Evolutionary conservation across 306 rosid genomes (phyloP).

Genomic region (Medicago truncatula): DNA sequence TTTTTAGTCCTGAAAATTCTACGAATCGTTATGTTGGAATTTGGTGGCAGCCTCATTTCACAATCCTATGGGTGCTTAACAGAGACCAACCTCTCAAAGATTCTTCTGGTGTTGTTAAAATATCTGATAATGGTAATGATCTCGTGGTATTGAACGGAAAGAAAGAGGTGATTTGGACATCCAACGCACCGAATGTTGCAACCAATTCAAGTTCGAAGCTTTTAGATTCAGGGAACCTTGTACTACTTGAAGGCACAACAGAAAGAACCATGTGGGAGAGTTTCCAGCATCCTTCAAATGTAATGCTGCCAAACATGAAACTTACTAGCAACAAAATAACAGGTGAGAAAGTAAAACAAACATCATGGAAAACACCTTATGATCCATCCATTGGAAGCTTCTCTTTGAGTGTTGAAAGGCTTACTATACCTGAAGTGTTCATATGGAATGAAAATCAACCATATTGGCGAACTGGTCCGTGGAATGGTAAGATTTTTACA

Average conservation of each 20-base stretch:
- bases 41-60: constrained; percentile 41
- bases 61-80: constrained; percentile 54
- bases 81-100: constrained; percentile 46
- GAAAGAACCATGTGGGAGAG: constrained; percentile 46
- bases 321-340: constrained; percentile 11
- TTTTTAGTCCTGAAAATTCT: constrained; percentile 31
- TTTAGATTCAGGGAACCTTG: constrained; percentile 47
- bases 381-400: constrained; percentile 45
- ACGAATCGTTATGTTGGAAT: constrained; percentile 44
- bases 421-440: constrained; percentile 18
- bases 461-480: constrained; percentile 47
- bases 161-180: constrained; percentile 38
- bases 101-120: constrained; percentile 38
- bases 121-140: constrained; percentile 14
- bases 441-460: constrained; percentile 38
- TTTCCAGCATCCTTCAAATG: constrained; percentile 47
- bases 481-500: constrained; percentile 38
- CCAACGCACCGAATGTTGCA: neutral
- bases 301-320: constrained; percentile 33
- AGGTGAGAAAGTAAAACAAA: neutral
- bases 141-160: constrained; percentile 32
- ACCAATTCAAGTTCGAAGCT: constrained; percentile 34
- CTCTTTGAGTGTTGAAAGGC: constrained; percentile 23
- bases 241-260: constrained; percentile 30
- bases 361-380: constrained; percentile 11